Conservation (phyloP, 345 rosid species). For the Garcia nutans region DNA sequence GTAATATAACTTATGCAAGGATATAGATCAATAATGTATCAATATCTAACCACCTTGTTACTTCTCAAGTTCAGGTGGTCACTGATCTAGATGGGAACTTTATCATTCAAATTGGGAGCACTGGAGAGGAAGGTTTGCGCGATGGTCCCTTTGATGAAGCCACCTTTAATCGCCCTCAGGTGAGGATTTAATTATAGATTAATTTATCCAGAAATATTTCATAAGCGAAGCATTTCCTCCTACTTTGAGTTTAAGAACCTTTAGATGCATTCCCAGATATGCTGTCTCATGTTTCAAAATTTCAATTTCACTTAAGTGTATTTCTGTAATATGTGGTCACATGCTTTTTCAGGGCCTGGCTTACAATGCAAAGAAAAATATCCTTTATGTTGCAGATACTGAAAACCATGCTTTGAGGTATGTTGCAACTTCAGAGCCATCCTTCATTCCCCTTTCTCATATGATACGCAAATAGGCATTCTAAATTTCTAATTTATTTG, state of each 20-base stretch:
- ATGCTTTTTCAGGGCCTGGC: constrained; percentile 72
- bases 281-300: not conserved
- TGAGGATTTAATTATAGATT: constrained; percentile 22
- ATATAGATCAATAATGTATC: not conserved
- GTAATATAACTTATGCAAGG: not conserved
- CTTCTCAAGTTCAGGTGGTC: constrained; percentile 62
- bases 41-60: not conserved
- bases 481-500: not conserved
- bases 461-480: not conserved
- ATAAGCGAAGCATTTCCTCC: not conserved
- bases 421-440: constrained; percentile 14
- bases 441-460: not conserved
- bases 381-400: constrained; percentile 90
- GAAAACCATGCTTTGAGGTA: constrained; percentile 97
- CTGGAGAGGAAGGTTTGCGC: constrained; percentile 72
- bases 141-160: constrained; percentile 90
- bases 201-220: not conserved
- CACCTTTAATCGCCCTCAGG: constrained; percentile 85
- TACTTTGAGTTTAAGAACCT: not conserved
- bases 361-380: constrained; percentile 80
- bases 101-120: constrained; percentile 79
- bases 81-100: constrained; percentile 85
- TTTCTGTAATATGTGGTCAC: constrained; percentile 11
- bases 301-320: not conserved
- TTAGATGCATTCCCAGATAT: not conserved